Base-by-base conservation (phyloP, 2,329 filamentous ascomycete species). In the Triangularia setosa region DNA sequence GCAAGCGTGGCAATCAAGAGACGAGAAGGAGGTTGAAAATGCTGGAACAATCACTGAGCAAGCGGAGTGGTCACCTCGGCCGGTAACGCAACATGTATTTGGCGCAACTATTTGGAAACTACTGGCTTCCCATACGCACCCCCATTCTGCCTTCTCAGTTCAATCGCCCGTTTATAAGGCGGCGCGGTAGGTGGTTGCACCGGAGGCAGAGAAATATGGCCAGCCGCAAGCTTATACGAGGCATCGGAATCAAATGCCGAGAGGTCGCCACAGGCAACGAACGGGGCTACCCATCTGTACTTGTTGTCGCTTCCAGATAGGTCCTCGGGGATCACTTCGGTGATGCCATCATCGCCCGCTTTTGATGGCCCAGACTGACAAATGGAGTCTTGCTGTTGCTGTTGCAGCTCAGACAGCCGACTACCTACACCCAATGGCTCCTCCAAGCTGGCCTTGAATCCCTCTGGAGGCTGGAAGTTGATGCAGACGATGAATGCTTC, bases 191-290 rank as follows among this genome's bases (percentile, higher is more conserved):
- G 95, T 27, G 94, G 94, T 75, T 98, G 95, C 30, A 99, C 86
- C 0, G 95, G 95, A 74, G 97, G 93, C 58, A 98, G 83, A 70
- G 90, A 93, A 60, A 96, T 85, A 73, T 96, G 87, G 69, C 93
- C 90, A 65, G 93, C 90, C 0, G 95, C 93, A 18, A 99, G 81
- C 69, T 90, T 86, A 77, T 98, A 97, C 4, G 93, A 95, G 3
- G 95, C 94, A 81, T 99, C 95, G 0, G 94, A 93, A 79, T 99
- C 95, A 79, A 93, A 99, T 11, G 92, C 89, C 24, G 93, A 96
- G 61, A 99, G 83, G 77, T 99, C 95, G 55, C 95, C 95, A 75
- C 95, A 99, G n/a, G 95, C 93, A 72, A 99, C 85, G 75, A 99
- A 99, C 0, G 94, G 93, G 3, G 93, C 93, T 70, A 98, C 94